Evolutionary conservation across 495 filamentous ascomycete genomes (phyloP).

Genomic region (Xylaria castorea): DNA sequence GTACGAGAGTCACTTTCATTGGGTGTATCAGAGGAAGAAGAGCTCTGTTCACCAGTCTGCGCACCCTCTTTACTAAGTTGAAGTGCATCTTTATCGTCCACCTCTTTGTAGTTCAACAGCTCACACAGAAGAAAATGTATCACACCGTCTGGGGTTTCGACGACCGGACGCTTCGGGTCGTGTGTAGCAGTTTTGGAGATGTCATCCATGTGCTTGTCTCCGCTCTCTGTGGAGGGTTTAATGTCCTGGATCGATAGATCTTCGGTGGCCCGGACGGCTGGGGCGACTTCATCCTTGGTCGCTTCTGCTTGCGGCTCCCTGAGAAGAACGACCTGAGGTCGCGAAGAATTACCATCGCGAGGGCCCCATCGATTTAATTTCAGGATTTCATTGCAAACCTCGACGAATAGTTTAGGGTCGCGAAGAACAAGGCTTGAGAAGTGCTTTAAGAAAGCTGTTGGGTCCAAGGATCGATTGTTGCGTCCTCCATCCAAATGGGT

Average conservation of each 20-base stretch:
- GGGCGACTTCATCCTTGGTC: conserved; percentile 49
- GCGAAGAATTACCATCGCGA: conserved; percentile 54
- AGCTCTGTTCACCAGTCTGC: conserved; percentile 46
- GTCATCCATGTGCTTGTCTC: conserved; percentile 61
- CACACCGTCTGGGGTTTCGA: conserved; percentile 94
- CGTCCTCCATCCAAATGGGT: conserved; percentile 69
- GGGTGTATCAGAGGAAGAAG: conserved; percentile 36
- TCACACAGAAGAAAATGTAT: conserved; percentile 96
- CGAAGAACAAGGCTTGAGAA: conserved; percentile 85
- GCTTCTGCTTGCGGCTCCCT: conserved; percentile 43
- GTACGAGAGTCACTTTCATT: conserved; percentile 36
- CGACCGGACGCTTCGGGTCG: conserved; percentile 81
- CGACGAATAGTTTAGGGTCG: conserved; percentile 85
- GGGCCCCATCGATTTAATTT: conserved; percentile 69
- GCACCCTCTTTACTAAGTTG: conserved; percentile 58
- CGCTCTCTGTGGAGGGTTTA: conserved; percentile 59
- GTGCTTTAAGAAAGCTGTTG: conserved; percentile 72
- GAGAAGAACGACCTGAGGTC: conserved; percentile 45
- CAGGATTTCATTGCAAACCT: conserved; percentile 86
- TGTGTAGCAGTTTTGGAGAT: conserved; percentile 62
- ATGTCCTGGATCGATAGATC: conserved; percentile 58
- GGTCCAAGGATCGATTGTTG: conserved; percentile 69
- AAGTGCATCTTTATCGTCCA: conserved; percentile 76
- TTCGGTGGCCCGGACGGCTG: conserved; percentile 62
- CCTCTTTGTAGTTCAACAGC: conserved; percentile 87